A percentile compares a stretch with the other conserved stretches of the same genome.
phyloP scores from a whole-genome alignment of 805 yeast genomes.

The Grigorovia yakushimaensis region DNA sequence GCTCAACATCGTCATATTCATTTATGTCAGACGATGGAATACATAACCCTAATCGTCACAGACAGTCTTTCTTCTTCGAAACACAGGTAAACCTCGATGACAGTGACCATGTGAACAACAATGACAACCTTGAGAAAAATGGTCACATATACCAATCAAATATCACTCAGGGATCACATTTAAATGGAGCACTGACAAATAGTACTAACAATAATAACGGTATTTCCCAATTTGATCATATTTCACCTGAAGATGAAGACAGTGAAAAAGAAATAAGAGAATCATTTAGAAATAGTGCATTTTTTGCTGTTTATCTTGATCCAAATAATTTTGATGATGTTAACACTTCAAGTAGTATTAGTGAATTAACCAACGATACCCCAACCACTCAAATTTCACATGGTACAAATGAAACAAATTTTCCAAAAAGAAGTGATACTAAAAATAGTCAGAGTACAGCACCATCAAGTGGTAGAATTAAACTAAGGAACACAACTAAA shows the following conservation, averaged over 20 bases:
- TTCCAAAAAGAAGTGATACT: background rate
- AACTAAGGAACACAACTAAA: background rate
- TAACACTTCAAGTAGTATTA: background rate
- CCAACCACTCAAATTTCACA: background rate
- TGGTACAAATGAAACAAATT: background rate
- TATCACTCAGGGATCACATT: too few species aligned
- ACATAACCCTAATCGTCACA: background rate
- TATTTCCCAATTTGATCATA: background rate
- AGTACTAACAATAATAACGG: background rate
- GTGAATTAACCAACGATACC: background rate
- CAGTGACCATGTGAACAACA: background rate
- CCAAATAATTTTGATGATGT: background rate
- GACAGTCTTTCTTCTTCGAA: background rate
- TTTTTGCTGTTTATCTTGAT: constrained; percentile 4
- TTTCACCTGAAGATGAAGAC: background rate
- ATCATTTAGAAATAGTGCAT: background rate
- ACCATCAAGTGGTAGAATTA: background rate
- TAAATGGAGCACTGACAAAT: background rate
- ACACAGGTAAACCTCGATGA: background rate
- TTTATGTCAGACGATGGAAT: background rate
- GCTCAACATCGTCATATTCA: background rate
- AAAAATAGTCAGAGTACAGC: background rate
- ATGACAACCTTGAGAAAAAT: too few species aligned
- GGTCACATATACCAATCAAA: too few species aligned
- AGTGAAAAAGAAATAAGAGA: background rate